Evolutionary conservation across 768 basidiomycete species (phyloP).

Genomic region (Lepiota brunneoincarnata): DNA sequence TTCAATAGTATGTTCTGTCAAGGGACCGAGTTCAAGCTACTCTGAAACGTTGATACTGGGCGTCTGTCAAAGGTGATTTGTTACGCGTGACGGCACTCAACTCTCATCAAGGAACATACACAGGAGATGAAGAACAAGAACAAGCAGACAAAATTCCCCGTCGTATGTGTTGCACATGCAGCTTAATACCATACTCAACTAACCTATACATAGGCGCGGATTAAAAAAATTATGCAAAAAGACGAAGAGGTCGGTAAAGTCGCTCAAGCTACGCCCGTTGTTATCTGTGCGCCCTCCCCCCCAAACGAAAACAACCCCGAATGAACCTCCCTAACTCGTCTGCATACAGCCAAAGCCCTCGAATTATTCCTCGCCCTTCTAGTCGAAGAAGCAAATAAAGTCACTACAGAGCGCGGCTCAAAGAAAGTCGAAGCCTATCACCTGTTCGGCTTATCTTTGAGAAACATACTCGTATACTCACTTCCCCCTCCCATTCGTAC

Average conservation of each 20-base stretch:
- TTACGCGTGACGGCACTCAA: too few species aligned
- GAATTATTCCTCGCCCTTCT: conserved; percentile 89
- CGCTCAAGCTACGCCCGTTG: conserved; percentile 92
- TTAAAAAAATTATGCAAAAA: conserved; percentile 99
- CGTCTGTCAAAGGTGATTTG: too few species aligned
- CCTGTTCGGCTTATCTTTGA: conserved; percentile 63
- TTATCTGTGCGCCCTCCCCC: conserved; percentile 74
- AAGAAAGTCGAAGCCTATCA: conserved; percentile 94
- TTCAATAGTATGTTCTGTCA: too few species aligned
- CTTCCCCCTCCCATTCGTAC: conserved; percentile 4
- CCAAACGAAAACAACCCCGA: neutral
- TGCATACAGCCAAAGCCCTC: conserved; percentile 80
- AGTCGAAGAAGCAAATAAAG: conserved; percentile 78
- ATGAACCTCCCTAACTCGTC: neutral
- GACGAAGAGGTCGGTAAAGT: conserved; percentile 99
- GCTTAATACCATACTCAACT: neutral
- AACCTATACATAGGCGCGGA: conserved; percentile 66
- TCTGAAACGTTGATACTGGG: too few species aligned
- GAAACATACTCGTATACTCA: neutral
- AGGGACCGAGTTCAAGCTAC: too few species aligned
- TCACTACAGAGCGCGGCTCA: conserved; percentile 73
- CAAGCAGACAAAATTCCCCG: conserved; percentile 89
- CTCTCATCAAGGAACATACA: conserved; percentile 23
- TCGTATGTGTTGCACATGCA: conserved; percentile 49
- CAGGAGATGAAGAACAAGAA: conserved; percentile 95